Evolutionary conservation across 768 basidiomycete species (phyloP).

Genomic region (Serendipita indica): DNA sequence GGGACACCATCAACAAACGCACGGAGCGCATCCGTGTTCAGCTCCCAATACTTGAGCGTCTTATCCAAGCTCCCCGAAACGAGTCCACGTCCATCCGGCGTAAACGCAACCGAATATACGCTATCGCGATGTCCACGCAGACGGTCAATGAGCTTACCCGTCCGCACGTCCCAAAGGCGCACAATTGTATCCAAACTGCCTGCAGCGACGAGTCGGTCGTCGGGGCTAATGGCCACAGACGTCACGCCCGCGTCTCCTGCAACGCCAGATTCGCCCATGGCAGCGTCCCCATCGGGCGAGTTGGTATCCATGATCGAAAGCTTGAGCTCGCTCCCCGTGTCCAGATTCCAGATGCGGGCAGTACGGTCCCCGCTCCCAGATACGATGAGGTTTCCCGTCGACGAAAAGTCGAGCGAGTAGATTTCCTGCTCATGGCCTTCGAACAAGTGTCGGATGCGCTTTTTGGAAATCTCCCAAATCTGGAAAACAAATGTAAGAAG

Average conservation of each 20-base stretch:
- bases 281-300: slow-evolving; percentile 17
- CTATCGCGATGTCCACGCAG: slow-evolving; percentile 68
- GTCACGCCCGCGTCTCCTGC: slow-evolving; percentile 54
- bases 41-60: slow-evolving; percentile 77
- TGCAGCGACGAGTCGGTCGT: slow-evolving; percentile 47
- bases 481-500: slow-evolving; percentile 20
- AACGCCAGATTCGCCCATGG: slow-evolving; percentile 14
- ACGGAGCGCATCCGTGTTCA: slow-evolving; percentile 8
- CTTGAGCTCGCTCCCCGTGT: slow-evolving; percentile 29
- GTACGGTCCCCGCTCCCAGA: slow-evolving; percentile 75
- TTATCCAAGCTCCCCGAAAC: slow-evolving; percentile 86
- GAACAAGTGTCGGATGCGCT: slow-evolving; percentile 63
- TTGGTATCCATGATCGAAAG: slow-evolving; percentile 40
- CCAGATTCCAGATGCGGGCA: slow-evolving; percentile 46
- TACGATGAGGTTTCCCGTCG: slow-evolving; percentile 73
- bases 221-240: slow-evolving; percentile 63
- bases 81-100: slow-evolving; percentile 74
- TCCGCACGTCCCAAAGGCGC: slow-evolving; percentile 69
- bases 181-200: slow-evolving; percentile 50
- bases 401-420: slow-evolving; percentile 83
- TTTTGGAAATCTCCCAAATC: slow-evolving; percentile 86
- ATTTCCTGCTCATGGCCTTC: slow-evolving; percentile 88
- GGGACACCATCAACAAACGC: not conserved
- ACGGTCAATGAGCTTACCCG: slow-evolving; percentile 53
- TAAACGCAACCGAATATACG: slow-evolving; percentile 82